Conservation (phyloP, 2,329 filamentous ascomycete species). For the Penicillium concentricum region DNA sequence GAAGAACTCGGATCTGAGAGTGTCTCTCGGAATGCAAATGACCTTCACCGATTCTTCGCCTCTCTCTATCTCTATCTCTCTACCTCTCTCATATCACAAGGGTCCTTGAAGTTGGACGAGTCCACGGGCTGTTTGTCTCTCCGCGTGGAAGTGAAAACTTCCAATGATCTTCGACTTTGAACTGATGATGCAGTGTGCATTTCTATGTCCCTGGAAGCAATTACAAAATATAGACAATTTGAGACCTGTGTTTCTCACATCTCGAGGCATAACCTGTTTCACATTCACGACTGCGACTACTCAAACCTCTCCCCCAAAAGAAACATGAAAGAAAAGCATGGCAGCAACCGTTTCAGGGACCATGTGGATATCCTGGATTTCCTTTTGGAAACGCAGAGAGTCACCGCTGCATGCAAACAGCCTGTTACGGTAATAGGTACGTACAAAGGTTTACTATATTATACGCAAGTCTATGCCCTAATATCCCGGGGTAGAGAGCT, state of each 20-base stretch:
- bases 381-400: constrained; percentile 5
- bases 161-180: constrained; percentile 21
- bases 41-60: constrained; percentile 12
- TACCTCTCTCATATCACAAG: neutral
- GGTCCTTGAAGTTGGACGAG: constrained; percentile 19
- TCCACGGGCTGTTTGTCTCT: constrained; percentile 19
- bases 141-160: neutral
- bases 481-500: neutral
- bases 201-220: constrained; percentile 5
- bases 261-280: constrained; percentile 35
- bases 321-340: constrained; percentile 19
- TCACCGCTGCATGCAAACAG: constrained; percentile 30
- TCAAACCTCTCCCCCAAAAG: constrained; percentile 19
- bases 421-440: constrained; percentile 20
- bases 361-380: constrained; percentile 31
- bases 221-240: constrained; percentile 2
- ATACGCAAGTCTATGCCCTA: neutral
- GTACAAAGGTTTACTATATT: neutral
- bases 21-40: constrained; percentile 7
- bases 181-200: constrained; percentile 19
- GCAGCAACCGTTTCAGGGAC: constrained; percentile 27
- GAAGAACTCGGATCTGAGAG: neutral
- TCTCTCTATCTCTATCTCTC: neutral
- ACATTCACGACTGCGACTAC: constrained; percentile 31
- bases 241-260: constrained; percentile 21